These are phyloP conservation scores for Pleurotus pulmonarius DNA, from an alignment of 768 basidiomycete genomes.

Conservation along the genomic window DNA sequence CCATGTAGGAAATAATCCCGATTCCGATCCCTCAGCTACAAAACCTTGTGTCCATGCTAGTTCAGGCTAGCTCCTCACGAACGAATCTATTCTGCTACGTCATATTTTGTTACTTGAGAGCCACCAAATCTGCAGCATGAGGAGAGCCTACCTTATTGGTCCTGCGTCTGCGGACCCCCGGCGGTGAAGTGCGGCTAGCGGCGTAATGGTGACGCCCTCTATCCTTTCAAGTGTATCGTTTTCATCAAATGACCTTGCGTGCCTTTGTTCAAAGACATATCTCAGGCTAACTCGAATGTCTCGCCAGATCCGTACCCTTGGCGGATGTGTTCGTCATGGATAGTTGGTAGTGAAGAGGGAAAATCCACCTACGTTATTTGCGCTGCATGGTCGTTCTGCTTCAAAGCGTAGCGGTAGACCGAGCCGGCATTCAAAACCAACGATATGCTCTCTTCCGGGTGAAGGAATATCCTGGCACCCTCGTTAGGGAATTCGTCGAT, in stretches of 20 bases:
- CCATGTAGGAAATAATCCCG: neutral
- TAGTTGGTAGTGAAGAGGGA: neutral
- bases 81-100: neutral
- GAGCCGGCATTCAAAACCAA: constrained; percentile 46
- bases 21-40: neutral
- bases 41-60: neutral
- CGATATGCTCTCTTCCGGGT: constrained; percentile 36
- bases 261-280: constrained; percentile 17
- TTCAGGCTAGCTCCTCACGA: neutral
- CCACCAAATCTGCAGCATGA: neutral
- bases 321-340: neutral
- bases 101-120: neutral
- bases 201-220: neutral
- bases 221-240: neutral
- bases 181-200: neutral
- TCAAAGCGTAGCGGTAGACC: constrained; percentile 43
- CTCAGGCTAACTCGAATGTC: constrained; percentile 33
- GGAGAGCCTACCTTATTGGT: neutral
- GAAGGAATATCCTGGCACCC: constrained; percentile 34
- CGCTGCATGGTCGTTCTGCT: constrained; percentile 32
- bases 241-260: neutral
- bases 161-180: neutral
- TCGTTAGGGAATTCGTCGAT: constrained; percentile 17
- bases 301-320: constrained; percentile 42
- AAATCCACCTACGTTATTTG: constrained; percentile 39